Base-by-base conservation (phyloP, 768 basidiomycete species). In the Naganishia antarctica region DNA sequence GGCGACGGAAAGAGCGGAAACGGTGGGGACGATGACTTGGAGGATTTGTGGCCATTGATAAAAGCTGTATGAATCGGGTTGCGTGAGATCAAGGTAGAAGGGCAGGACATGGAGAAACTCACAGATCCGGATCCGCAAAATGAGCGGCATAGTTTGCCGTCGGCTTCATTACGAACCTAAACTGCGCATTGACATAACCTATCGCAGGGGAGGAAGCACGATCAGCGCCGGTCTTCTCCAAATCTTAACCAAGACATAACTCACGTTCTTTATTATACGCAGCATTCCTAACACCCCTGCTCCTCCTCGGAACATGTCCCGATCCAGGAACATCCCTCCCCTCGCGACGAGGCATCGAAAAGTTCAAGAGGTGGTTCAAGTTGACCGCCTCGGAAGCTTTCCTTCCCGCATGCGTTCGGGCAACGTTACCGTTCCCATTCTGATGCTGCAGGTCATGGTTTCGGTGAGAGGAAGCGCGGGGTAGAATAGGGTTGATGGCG, bases 121-220 rank as follows among this genome's bases (percentile, higher is more conserved):
- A 89, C 88, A 98, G 93, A 78, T 99, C 96, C 34, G 96, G 91
- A 77, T 97, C 93, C 44, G 91, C 91, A 74, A 97, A 93, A 77
- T 96, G 92, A 6, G 76, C 93, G 18, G 92, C 90, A 74, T 96
- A 93, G 69, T 85, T 83, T n/a, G 90, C 89, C 43, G 82, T 85
- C 1, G 94, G 94, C 71, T 91, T 90, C 87, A 97, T 87, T 44
- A 98, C 84, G 77, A 97, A 98, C 64, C 91, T 84, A 79, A 93
- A 96, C 75, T 93, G 91, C 9, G 93, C 92, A 78, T 98, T 96
- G 70, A 97, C 86, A 75, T 91, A 98, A 69, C 88, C 91, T 92
- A 4, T 40, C 18, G n/a, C n/a, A n/a, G n/a, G n/a, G n/a, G n/a
- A n/a, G n/a, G n/a, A n/a, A n/a, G n/a, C n/a, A n/a, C n/a, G n/a